Evolutionary conservation across 371 early-diverging fungal genomes (phyloP), one percentile per base, ranked within the genome.

Genomic region (Circinella umbellata): DNA sequence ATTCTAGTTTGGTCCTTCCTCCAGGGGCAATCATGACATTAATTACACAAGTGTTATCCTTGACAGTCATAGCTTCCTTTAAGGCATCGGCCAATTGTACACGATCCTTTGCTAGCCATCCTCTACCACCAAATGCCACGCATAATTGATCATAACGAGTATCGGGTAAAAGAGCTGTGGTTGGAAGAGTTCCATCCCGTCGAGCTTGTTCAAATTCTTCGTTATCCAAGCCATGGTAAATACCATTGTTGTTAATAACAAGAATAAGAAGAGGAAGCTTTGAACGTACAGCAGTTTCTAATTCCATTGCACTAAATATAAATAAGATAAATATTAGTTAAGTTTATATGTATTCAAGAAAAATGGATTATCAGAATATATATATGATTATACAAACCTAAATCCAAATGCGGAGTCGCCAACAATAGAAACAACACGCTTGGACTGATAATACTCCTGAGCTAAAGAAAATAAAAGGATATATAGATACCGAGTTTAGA

Each of bases 381-480:
- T 27, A 27, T 27, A 61, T 17, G 42, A 7, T 15, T 38, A 6
- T 48, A 60, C 27, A 51, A 49, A 83, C 83, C 83, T 90, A 76
- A 93, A 93, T 14, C 94, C 94, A 85, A 93, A 94, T 3, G 93
- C 94, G 15, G 91, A 91, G 75, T 94, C 94, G 37, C 94, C 94
- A 34, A 91, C 88, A 48, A 94, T 85, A 14, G 89, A 88, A 9
- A 93, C 87, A 4, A 92, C 86, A 4, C 79, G 81, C 53, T 86
- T 80, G 4, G 78, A 64, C 0, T 84, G 84, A 63, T 90, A 84
- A 39, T 80, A 80, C 8, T 84, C 46, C 79, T 91, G 88, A 3
- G 92, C 94, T 83, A 66, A 42, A 42, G 37, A 39, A 35, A 49
- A 55, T 46, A 64, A 36, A 8, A 14, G 27, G 27, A 27, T 27